phyloP scores from a whole-genome alignment of 768 basidiomycete species.

The Grammothele lineata region DNA sequence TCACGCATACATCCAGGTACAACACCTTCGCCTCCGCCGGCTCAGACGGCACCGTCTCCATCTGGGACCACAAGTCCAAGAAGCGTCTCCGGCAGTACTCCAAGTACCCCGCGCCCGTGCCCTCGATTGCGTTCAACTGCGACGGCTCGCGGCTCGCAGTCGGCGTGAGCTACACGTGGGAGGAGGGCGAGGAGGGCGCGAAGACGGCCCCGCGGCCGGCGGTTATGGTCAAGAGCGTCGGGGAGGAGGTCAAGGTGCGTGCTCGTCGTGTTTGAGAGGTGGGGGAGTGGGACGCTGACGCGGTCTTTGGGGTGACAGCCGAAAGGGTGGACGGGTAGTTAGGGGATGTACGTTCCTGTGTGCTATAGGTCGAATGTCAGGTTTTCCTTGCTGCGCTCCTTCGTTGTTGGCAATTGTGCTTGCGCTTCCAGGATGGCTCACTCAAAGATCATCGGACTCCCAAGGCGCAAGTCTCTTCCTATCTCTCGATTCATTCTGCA shows the following conservation, averaged over 20 bases:
- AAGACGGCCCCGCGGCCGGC: slow-evolving; percentile 61
- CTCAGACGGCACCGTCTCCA: slow-evolving; percentile 88
- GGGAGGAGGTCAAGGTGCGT: slow-evolving; percentile 73
- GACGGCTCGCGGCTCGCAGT: slow-evolving; percentile 81
- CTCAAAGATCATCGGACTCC: too few species aligned
- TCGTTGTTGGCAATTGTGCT: too few species aligned
- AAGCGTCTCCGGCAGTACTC: slow-evolving; percentile 91
- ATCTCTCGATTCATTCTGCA: too few species aligned
- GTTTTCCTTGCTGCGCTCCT: too few species aligned
- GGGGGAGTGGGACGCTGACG: neutral
- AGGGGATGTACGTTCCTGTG: too few species aligned
- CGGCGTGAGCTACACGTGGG: slow-evolving; percentile 88
- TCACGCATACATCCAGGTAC: slow-evolving; percentile 43
- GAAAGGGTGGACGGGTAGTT: slow-evolving; percentile 27
- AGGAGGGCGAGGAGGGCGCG: slow-evolving; percentile 72
- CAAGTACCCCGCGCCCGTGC: slow-evolving; percentile 71
- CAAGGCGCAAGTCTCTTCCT: too few species aligned
- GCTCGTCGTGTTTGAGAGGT: neutral
- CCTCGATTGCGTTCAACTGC: slow-evolving; percentile 76
- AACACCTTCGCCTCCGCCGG: slow-evolving; percentile 96
- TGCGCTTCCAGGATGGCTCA: too few species aligned
- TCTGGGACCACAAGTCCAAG: slow-evolving; percentile 97
- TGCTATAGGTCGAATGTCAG: too few species aligned
- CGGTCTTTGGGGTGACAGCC: slow-evolving; percentile 12
- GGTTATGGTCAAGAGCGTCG: slow-evolving; percentile 57